Evolutionary conservation across 352 stramenopile genomes (phyloP).

Genomic region (Pythium biforme): DNA sequence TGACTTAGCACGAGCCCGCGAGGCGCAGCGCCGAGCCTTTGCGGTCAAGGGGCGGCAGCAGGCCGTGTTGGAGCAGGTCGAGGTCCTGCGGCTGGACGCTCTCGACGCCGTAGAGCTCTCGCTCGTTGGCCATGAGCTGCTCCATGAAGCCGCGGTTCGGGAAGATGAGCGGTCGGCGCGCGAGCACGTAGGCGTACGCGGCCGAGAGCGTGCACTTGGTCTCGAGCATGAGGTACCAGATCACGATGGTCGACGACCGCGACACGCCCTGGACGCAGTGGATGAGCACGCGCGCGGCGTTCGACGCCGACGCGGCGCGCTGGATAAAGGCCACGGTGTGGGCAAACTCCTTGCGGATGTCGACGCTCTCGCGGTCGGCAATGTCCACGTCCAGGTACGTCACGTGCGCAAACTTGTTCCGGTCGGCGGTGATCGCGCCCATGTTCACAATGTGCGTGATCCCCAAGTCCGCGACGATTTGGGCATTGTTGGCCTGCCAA

Average conservation of each 20-base stretch:
- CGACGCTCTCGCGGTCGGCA: constrained; percentile 54
- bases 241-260: constrained; percentile 71
- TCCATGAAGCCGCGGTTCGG: constrained; percentile 80
- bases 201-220: constrained; percentile 71
- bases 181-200: constrained; percentile 79
- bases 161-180: constrained; percentile 74
- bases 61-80: constrained; percentile 63
- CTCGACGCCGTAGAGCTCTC: constrained; percentile 61
- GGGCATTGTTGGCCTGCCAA: constrained; percentile 70
- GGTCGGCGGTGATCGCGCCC: constrained; percentile 57
- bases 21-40: constrained; percentile 50
- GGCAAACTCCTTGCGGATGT: constrained; percentile 56
- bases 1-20: constrained; percentile 30
- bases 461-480: constrained; percentile 47
- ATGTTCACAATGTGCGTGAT: constrained; percentile 81
- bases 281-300: constrained; percentile 55
- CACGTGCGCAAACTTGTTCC: constrained; percentile 50
- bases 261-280: constrained; percentile 84
- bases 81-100: constrained; percentile 65
- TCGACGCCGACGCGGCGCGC: constrained; percentile 25
- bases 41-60: constrained; percentile 58
- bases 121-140: constrained; percentile 68
- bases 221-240: constrained; percentile 79
- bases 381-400: constrained; percentile 68
- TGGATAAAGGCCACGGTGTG: constrained; percentile 59